Conservation (phyloP, 2,329 filamentous ascomycete genomes). For the Ascochyta fabae region DNA sequence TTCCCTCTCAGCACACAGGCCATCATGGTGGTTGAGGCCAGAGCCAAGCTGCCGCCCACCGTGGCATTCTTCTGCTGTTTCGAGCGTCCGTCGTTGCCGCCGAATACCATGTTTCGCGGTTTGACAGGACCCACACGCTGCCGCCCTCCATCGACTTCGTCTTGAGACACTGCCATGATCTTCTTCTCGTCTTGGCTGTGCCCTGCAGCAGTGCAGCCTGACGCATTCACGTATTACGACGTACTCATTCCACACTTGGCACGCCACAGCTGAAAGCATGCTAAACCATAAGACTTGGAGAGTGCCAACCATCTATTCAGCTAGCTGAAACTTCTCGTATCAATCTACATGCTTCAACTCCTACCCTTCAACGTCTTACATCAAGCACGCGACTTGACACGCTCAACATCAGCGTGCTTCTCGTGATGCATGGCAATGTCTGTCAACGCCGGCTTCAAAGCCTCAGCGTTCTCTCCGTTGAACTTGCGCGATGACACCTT, state of each 20-base stretch:
- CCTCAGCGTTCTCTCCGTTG: constrained; percentile 26
- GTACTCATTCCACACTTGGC: constrained; percentile 4
- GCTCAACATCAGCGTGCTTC: constrained; percentile 26
- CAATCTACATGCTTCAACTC: background rate
- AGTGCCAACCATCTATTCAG: background rate
- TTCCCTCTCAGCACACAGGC: too few species aligned
- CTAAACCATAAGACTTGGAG: background rate
- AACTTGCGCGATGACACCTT: constrained; percentile 34
- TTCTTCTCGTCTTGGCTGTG: constrained; percentile 8
- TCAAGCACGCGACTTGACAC: constrained; percentile 24
- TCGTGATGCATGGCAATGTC: constrained; percentile 27
- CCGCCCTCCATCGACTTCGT: constrained; percentile 4
- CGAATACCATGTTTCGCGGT: constrained; percentile 9
- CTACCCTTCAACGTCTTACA: too few species aligned
- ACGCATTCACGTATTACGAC: constrained; percentile 2
- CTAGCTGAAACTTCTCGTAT: constrained; percentile 8
- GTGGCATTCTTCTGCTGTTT: background rate
- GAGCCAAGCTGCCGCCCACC: background rate
- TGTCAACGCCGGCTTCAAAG: constrained; percentile 25
- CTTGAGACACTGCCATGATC: background rate
- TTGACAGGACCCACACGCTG: constrained; percentile 2
- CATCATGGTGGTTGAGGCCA: background rate
- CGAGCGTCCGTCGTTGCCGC: background rate
- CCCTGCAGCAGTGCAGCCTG: background rate
- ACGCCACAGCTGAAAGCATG: constrained; percentile 5